These are phyloP conservation scores for Aspergillus tubingensis DNA, from an alignment of 2,329 filamentous ascomycete species.

Conservation along the genomic window DNA sequence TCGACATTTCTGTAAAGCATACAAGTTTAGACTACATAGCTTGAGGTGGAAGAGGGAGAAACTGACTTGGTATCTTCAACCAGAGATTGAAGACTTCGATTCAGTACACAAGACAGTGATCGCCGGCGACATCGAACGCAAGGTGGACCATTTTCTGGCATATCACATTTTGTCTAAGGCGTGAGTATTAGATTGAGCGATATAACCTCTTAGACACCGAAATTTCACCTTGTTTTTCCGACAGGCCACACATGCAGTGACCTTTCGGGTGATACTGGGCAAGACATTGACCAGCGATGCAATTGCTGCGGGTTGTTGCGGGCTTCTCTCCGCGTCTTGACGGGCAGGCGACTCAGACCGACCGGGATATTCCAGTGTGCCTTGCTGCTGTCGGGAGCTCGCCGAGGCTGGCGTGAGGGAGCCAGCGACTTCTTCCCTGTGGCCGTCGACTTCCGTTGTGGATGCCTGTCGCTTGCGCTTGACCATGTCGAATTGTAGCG, in stretches of 20 bases:
- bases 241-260: slow-evolving; percentile 53
- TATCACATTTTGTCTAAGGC: slow-evolving; percentile 49
- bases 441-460: too few relatives aligned
- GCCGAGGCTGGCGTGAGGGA: too few relatives aligned
- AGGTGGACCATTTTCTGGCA: slow-evolving; percentile 48
- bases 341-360: too few relatives aligned
- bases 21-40: too few relatives aligned
- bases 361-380: too few relatives aligned
- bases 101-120: slow-evolving; percentile 49
- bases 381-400: too few relatives aligned
- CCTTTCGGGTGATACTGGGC: slow-evolving; percentile 41
- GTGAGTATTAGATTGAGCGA: not conserved
- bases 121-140: slow-evolving; percentile 51
- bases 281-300: slow-evolving; percentile 21
- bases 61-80: too few relatives aligned
- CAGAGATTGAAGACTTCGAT: slow-evolving; percentile 38
- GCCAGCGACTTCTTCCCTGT: too few relatives aligned
- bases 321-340: too few relatives aligned
- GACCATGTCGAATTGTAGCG: not conserved
- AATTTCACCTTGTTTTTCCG: slow-evolving; percentile 51
- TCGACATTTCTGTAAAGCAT: too few relatives aligned
- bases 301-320: not conserved
- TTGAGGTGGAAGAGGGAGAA: too few relatives aligned
- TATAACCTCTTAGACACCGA: too few relatives aligned
- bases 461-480: not conserved